phyloP scores from a whole-genome alignment of 2,329 filamentous ascomycete species.

The Microdochium paspali region DNA sequence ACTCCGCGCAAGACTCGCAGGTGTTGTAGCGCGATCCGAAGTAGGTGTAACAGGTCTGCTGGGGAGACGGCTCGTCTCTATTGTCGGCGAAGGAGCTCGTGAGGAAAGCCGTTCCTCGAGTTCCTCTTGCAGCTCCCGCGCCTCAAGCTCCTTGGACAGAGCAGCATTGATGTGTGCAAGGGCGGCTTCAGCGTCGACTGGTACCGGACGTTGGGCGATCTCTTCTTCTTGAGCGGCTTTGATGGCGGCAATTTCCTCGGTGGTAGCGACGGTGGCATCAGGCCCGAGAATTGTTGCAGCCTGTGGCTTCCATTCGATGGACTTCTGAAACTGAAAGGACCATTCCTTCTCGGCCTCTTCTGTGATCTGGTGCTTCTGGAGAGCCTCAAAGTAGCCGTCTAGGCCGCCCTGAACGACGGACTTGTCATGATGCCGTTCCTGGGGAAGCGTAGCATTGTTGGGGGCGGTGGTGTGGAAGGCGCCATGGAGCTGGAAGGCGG shows the following conservation, averaged over 20 bases:
- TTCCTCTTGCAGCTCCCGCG: constrained; percentile 32
- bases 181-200: constrained; percentile 43
- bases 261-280: constrained; percentile 43
- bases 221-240: constrained; percentile 14
- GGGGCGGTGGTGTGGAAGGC: constrained; percentile 58
- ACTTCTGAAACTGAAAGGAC: constrained; percentile 80
- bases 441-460: constrained; percentile 37
- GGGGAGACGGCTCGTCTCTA: constrained; percentile 25
- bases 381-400: constrained; percentile 86
- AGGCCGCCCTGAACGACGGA: constrained; percentile 51
- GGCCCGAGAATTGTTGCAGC: constrained; percentile 48
- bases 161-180: constrained; percentile 80
- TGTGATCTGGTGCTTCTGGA: constrained; percentile 53
- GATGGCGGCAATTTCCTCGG: constrained; percentile 20
- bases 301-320: constrained; percentile 77
- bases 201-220: constrained; percentile 23
- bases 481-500: constrained; percentile 62
- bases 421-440: constrained; percentile 48
- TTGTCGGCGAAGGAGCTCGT: constrained; percentile 22
- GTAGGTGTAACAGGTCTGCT: constrained; percentile 31
- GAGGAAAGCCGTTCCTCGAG: constrained; percentile 25
- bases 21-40: constrained; percentile 29
- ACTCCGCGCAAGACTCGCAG: constrained; percentile 40
- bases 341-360: constrained; percentile 68
- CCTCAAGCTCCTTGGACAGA: constrained; percentile 68